Evolutionary conservation across 2,329 filamentous ascomycete genomes (phyloP).

Genomic region (Fusarium lateritium): DNA sequence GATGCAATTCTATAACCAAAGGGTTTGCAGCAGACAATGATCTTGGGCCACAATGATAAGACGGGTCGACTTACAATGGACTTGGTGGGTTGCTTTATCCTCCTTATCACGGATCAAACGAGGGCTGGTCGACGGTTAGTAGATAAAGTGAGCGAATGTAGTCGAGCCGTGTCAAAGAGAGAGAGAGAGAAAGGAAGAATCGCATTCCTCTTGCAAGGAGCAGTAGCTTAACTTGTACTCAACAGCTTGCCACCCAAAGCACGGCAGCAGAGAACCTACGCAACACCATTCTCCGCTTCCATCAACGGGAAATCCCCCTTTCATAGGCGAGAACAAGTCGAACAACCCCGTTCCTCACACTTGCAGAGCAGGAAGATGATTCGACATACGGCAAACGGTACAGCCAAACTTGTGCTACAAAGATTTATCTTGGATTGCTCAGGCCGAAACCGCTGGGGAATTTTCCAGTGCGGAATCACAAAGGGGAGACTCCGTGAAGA

Average conservation of each 20-base stretch:
- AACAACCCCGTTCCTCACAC: slow-evolving; percentile 17
- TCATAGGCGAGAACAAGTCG: slow-evolving; percentile 14
- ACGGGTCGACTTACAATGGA: slow-evolving; percentile 20
- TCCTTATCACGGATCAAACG: slow-evolving; percentile 13
- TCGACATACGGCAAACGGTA: slow-evolving; percentile 37
- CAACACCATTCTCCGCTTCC: slow-evolving; percentile 18
- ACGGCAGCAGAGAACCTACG: slow-evolving; percentile 26
- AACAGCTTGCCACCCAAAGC: slow-evolving; percentile 19
- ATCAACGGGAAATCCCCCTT: slow-evolving; percentile 19
- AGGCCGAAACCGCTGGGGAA: slow-evolving; percentile 31
- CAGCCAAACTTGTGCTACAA: slow-evolving; percentile 42
- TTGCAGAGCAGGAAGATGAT: slow-evolving; percentile 26
- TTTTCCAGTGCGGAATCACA: slow-evolving; percentile 38
- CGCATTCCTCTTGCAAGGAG: slow-evolving; percentile 10
- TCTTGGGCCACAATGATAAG: not conserved
- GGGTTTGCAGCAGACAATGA: not conserved
- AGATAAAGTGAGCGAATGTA: slow-evolving; percentile 7
- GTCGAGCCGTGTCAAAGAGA: not conserved
- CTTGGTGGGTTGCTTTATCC: not conserved
- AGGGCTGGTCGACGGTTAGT: slow-evolving; percentile 1
- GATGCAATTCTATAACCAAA: not conserved
- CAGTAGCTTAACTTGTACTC: slow-evolving; percentile 40
- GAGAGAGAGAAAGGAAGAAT: not conserved
- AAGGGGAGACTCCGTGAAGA: slow-evolving; percentile 22
- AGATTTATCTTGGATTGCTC: slow-evolving; percentile 27